Conservation (phyloP, 495 filamentous ascomycete genomes). For the Neurospora cerealis region DNA sequence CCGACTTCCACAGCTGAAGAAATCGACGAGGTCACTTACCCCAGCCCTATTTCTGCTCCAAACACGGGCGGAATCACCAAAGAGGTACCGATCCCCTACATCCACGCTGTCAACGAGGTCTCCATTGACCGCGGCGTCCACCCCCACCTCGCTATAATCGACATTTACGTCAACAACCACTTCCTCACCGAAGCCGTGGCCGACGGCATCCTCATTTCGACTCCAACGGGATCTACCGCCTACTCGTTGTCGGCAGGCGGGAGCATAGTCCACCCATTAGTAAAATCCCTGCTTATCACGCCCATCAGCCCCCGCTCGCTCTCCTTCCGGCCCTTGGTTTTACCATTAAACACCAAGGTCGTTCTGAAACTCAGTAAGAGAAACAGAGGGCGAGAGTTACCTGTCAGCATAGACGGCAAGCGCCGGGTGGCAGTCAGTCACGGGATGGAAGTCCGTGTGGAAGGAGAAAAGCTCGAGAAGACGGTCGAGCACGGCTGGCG, state of each 20-base stretch:
- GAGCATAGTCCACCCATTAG: slow-evolving; percentile 90
- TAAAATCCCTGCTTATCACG: slow-evolving; percentile 76
- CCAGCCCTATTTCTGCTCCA: neutral
- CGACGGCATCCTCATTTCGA: slow-evolving; percentile 89
- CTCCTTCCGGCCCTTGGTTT: slow-evolving; percentile 81
- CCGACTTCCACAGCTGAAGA: slow-evolving; percentile 31
- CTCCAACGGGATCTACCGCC: slow-evolving; percentile 88
- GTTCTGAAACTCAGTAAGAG: slow-evolving; percentile 71
- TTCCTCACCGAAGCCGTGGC: slow-evolving; percentile 88
- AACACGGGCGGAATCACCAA: neutral
- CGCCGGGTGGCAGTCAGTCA: slow-evolving; percentile 59
- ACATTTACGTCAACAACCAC: slow-evolving; percentile 73
- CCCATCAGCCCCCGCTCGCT: slow-evolving; percentile 90
- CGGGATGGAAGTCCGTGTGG: slow-evolving; percentile 82
- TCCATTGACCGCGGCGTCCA: slow-evolving; percentile 83
- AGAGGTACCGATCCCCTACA: slow-evolving; percentile 22
- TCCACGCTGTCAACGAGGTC: slow-evolving; percentile 92
- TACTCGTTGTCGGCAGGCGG: slow-evolving; percentile 89
- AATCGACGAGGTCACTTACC: neutral
- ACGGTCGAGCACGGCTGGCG: slow-evolving; percentile 37
- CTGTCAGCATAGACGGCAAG: slow-evolving; percentile 82
- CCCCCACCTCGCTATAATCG: slow-evolving; percentile 82
- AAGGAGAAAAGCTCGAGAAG: slow-evolving; percentile 64
- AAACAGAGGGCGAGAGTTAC: slow-evolving; percentile 73
- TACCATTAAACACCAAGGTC: slow-evolving; percentile 81